Percentiles rank a stretch among this genome's conserved stretches.
phyloP scores from a whole-genome alignment of 495 filamentous ascomycete species.

The Collariella sp. region DNA sequence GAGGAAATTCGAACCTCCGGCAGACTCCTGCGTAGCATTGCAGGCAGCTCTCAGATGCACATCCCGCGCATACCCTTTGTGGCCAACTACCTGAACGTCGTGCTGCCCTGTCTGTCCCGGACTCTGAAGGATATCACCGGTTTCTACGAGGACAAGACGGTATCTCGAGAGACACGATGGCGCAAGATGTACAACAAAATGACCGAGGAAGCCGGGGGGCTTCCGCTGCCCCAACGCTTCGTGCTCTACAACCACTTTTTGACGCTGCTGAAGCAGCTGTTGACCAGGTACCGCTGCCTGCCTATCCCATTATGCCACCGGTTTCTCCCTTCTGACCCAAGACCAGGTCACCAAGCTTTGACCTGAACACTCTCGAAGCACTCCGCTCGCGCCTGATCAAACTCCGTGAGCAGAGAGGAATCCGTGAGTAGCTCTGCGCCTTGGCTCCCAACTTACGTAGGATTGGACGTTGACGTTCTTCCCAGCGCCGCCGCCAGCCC shows the following conservation, averaged over 20 bases:
- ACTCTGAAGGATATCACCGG: conserved; percentile 44
- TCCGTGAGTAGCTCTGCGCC: conserved; percentile 27
- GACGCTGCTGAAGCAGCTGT: conserved; percentile 37
- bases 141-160: conserved; percentile 41
- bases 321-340: conserved; percentile 12
- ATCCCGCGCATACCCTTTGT: conserved; percentile 37
- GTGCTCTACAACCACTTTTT: conserved; percentile 47
- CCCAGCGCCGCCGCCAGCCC: conserved; percentile 24
- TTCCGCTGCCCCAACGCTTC: conserved; percentile 43
- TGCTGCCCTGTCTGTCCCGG: conserved; percentile 42
- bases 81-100: conserved; percentile 43
- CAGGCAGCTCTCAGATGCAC: conserved; percentile 44
- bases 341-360: conserved; percentile 43
- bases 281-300: conserved; percentile 35
- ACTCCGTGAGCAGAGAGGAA: conserved; percentile 38
- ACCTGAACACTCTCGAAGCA: conserved; percentile 42
- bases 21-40: conserved; percentile 42
- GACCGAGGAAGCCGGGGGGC: conserved; percentile 39
- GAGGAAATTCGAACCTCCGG: conserved; percentile 36
- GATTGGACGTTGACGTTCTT: not conserved
- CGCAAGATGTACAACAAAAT: conserved; percentile 46
- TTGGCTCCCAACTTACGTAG: too few species aligned
- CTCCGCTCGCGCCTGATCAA: conserved; percentile 38
- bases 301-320: not conserved
- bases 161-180: conserved; percentile 41